Conservation (phyloP, 176 grass and related monocot species). For the Carex parvula region DNA sequence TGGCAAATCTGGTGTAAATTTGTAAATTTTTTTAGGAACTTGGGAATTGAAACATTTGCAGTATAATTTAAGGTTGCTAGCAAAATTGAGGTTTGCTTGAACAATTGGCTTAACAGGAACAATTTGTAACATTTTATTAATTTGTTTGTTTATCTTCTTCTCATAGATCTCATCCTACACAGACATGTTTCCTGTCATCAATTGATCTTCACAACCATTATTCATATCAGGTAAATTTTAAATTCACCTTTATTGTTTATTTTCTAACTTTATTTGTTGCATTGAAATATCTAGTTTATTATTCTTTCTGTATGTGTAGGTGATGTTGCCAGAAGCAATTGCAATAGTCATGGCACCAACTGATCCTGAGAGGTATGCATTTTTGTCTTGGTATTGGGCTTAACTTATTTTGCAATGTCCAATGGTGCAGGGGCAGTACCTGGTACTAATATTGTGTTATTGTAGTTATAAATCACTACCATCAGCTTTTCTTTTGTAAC, state of each 20-base stretch:
- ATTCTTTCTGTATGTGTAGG: conserved; percentile 42
- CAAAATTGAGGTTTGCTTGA: background rate
- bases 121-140: background rate
- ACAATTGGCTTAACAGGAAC: background rate
- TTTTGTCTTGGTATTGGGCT: conserved; percentile 29
- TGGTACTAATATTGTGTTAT: background rate
- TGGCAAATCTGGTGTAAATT: background rate
- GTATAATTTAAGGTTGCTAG: background rate
- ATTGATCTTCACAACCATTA: conserved; percentile 99
- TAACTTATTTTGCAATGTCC: background rate
- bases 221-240: conserved; percentile 83
- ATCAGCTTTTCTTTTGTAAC: background rate
- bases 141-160: conserved; percentile 24
- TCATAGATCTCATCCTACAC: conserved; percentile 92
- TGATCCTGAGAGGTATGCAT: conserved; percentile 72
- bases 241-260: conserved; percentile 5
- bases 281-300: background rate
- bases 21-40: background rate
- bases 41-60: background rate
- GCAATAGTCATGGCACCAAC: conserved; percentile 99
- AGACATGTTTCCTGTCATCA: conserved; percentile 97
- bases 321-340: conserved; percentile 99
- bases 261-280: conserved; percentile 31
- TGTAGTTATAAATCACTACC: background rate
- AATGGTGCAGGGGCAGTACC: background rate